A percentile compares a stretch with the other conserved stretches of the same genome.
These are phyloP conservation scores for Ogataea trehaloabstinens DNA, from an alignment of 805 yeast genomes.

Conservation along the genomic window DNA sequence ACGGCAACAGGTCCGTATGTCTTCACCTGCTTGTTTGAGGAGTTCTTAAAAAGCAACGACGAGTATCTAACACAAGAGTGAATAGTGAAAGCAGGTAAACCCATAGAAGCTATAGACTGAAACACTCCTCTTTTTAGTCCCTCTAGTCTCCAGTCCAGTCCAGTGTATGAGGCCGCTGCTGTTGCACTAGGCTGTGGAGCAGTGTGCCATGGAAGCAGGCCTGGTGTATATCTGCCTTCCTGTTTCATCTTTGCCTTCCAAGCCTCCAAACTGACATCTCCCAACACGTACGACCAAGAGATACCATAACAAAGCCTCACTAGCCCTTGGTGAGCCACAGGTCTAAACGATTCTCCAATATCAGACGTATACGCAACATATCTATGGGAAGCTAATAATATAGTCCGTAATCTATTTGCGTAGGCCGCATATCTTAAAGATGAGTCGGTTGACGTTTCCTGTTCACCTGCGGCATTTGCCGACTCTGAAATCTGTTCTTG, in stretches of 20 bases:
- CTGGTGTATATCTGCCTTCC: constrained; percentile 61
- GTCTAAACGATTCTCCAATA: constrained; percentile 83
- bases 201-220: constrained; percentile 66
- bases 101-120: constrained; percentile 83
- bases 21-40: constrained; percentile 45
- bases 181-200: constrained; percentile 40
- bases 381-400: constrained; percentile 69
- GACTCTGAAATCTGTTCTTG: constrained; percentile 4
- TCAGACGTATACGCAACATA: constrained; percentile 87
- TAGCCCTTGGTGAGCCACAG: constrained; percentile 68
- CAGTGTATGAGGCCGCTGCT: constrained; percentile 37
- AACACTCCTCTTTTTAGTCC: constrained; percentile 72
- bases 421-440: constrained; percentile 75
- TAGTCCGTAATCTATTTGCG: constrained; percentile 71
- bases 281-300: constrained; percentile 72
- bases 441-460: constrained; percentile 23
- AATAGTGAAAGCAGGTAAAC: constrained; percentile 81
- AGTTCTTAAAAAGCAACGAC: constrained; percentile 57
- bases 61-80: constrained; percentile 74
- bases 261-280: constrained; percentile 70
- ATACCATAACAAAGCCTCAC: constrained; percentile 68
- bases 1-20: constrained; percentile 76
- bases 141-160: constrained; percentile 65
- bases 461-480: constrained; percentile 5
- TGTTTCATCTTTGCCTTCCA: constrained; percentile 69